Evolutionary conservation across 2,329 filamentous ascomycete species (phyloP).

Genomic region (Davidsoniella virescens): DNA sequence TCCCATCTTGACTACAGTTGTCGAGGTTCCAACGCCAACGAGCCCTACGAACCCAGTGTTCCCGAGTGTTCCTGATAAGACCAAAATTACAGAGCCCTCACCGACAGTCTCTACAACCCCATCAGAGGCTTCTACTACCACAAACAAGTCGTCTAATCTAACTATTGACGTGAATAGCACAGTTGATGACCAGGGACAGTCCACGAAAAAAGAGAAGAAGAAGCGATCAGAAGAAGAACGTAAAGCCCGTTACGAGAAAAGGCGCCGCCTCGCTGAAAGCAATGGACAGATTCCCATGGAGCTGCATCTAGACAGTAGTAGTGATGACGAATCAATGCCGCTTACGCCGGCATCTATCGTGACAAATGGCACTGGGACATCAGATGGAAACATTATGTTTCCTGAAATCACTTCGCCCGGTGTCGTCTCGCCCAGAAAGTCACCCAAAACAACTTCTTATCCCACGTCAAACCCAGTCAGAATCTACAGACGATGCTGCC

Average conservation of each 20-base stretch:
- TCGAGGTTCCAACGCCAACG: too few relatives aligned
- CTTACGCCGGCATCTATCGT: background rate
- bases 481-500: conserved; percentile 89
- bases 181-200: conserved; percentile 30
- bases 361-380: background rate
- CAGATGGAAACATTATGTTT: background rate
- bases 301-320: conserved; percentile 42
- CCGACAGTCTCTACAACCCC: background rate
- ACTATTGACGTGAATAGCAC: background rate
- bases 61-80: too few relatives aligned
- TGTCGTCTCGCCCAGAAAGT: conserved; percentile 18
- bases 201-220: conserved; percentile 86
- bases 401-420: conserved; percentile 7
- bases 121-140: background rate
- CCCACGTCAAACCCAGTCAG: conserved; percentile 83
- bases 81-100: background rate
- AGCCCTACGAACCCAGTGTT: too few relatives aligned
- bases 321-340: conserved; percentile 12
- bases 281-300: conserved; percentile 80
- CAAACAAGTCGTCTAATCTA: background rate
- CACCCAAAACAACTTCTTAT: conserved; percentile 19
- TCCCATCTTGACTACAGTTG: background rate
- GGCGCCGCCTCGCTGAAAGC: conserved; percentile 66
- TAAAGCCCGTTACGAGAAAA: conserved; percentile 82
- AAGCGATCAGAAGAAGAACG: conserved; percentile 86